Base-by-base conservation (phyloP, 371 early-diverging fungal species). In the Apophysomyces elegans region DNA sequence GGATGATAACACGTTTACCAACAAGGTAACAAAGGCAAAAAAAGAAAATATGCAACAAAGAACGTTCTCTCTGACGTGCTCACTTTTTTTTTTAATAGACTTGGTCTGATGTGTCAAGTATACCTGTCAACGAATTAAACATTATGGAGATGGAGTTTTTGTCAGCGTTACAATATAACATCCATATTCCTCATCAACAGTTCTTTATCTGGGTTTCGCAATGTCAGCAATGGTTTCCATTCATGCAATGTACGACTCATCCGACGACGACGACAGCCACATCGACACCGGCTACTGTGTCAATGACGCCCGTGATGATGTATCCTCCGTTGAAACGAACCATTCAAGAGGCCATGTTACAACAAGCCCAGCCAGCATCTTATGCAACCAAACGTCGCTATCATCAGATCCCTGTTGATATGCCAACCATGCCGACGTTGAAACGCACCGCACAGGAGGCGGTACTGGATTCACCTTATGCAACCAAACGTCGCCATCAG, bases 71-170 rank as follows among this genome's bases (percentile, higher is more conserved):
- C 32, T 26, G 32, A 26, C 3, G 32, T 41, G 39, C 44, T 56
- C 36, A 54, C 12, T 44, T 37, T 26, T 46, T 61, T 60, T 14
- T 56, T 8, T 43, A 18, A 37, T 72, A 88, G 78, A 83, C 90
- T 7, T 91, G 91, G 91, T 81, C 89, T 16, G 84, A 87, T 65
- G 86, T 90, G 21, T 85, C 86, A 21, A 79, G 80, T 58, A 69
- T 91, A 37, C 81, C 86, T 5, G 73, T 88, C 16, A 44, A 67
- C 37, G 89, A 91, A 69, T 73, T 91, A 41, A 84, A 86, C 59
- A 83, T 84, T 7, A 90, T 91, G 89, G 91, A 91, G 76, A 77
- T 82, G 46, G 88, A 91, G 72, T 90, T 89, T 64, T 65, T 89
- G 56, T 63, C 77, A 37, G 84, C 87, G 8, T 70, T 90, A n/a